Conservation (phyloP, 2,329 filamentous ascomycete genomes). For the Exophiala lecanii-corni region DNA sequence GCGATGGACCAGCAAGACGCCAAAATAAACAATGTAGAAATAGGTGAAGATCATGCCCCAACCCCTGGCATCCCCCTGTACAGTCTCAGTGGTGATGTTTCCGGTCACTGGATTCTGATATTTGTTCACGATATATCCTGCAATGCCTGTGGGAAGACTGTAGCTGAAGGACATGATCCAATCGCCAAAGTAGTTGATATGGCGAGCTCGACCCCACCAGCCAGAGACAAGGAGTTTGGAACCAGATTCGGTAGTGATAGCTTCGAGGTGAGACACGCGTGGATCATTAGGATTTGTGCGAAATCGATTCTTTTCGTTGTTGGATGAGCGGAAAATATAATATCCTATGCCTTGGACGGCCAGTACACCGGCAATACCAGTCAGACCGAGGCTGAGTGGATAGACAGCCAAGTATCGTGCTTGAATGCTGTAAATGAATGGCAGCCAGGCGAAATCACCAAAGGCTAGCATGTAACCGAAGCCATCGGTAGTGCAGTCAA, state of each 20-base stretch:
- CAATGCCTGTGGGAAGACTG: conserved; percentile 76
- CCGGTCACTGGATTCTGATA: conserved; percentile 46
- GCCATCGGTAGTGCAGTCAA: conserved; percentile 88
- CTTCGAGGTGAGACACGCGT: conserved; percentile 71
- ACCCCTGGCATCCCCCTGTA: conserved; percentile 68
- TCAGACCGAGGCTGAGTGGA: conserved; percentile 69
- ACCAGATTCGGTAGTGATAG: conserved; percentile 77
- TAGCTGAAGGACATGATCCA: conserved; percentile 94
- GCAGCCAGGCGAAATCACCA: conserved; percentile 88
- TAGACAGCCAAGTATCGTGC: conserved; percentile 78
- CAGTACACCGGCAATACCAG: conserved; percentile 61
- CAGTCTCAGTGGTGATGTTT: conserved; percentile 59
- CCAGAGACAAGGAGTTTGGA: conserved; percentile 77
- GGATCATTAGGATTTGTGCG: conserved; percentile 80
- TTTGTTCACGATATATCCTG: conserved; percentile 69
- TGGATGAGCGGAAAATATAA: conserved; percentile 87
- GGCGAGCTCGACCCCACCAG: conserved; percentile 88
- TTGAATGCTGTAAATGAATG: conserved; percentile 82
- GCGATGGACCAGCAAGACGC: conserved; percentile 76
- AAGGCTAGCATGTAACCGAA: conserved; percentile 95
- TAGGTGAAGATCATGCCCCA: conserved; percentile 89
- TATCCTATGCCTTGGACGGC: conserved; percentile 69
- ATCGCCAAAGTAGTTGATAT: conserved; percentile 95
- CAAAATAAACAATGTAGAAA: conserved; percentile 93
- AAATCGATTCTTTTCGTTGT: conserved; percentile 94